Evolutionary conservation across 2,329 filamentous ascomycete species (phyloP).

Genomic region (Penicillium sclerotiorum): DNA sequence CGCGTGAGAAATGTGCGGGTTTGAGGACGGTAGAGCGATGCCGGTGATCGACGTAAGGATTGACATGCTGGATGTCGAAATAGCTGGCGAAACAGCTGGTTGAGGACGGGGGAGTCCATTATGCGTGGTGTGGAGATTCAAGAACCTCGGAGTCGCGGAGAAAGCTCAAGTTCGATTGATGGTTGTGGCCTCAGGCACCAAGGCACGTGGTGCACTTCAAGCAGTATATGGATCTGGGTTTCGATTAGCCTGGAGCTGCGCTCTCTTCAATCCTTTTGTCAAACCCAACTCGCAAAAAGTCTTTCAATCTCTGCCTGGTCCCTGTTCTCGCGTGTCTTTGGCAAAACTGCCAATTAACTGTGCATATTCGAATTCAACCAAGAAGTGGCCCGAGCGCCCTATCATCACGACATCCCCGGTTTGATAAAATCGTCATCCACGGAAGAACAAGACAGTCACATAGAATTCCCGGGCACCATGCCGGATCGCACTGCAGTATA

Average conservation of each 20-base stretch:
- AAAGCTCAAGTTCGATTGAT: conserved; percentile 1
- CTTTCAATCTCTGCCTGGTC: no score
- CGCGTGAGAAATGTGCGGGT: conserved; percentile 41
- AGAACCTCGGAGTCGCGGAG: conserved; percentile 1
- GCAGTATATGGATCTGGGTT: no score
- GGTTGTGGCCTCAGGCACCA: conserved; percentile 17
- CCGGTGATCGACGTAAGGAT: conserved; percentile 48
- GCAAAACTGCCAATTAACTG: background rate
- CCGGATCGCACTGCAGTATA: conserved; percentile 51
- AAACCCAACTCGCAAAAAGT: no score
- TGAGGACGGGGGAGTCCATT: conserved; percentile 82
- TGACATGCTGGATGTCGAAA: conserved; percentile 74
- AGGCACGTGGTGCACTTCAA: conserved; percentile 20
- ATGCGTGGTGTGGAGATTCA: conserved; percentile 4
- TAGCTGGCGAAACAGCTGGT: conserved; percentile 80
- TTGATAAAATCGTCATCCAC: background rate
- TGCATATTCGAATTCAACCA: background rate
- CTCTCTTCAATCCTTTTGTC: no score
- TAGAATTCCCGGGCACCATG: conserved; percentile 30
- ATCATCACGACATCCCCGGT: conserved; percentile 4
- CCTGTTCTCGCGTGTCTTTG: background rate
- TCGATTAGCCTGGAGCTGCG: no score
- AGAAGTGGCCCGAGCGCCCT: conserved; percentile 43
- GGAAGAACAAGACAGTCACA: conserved; percentile 12
- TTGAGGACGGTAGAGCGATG: conserved; percentile 28